Evolutionary conservation across 2,329 filamentous ascomycete genomes (phyloP), one percentile per base, ranked within the genome.

Genomic region (Zarea fungicola): DNA sequence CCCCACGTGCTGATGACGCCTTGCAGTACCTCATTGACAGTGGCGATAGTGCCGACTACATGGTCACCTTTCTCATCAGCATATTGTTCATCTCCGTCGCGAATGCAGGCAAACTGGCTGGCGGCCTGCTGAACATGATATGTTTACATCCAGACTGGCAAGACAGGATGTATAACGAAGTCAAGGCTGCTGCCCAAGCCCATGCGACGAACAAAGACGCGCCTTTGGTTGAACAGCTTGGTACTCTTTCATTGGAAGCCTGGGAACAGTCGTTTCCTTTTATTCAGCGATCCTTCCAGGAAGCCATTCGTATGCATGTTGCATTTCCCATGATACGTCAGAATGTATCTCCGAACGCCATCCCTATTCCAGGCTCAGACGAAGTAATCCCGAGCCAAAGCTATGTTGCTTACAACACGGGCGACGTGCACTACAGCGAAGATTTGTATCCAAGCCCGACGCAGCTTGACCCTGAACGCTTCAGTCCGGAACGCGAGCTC

Each of bases 301-400:
- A 58, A 41, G 29, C 35, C 2, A 56, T 57, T 21, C 50, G 56
- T 13, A 52, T 58, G 35, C 51, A 53, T 37, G 41, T 45, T 25
- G 13, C 53, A 4, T 56, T 56, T 19, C 42, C 51, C 5, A 43
- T 29, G 11, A 16, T n/a, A 16, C 13, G 39, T 9, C 23, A 26
- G 14, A 42, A 42, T 19, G 13, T 14, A 7, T 28, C 39, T 3
- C 11, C 39, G 13, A 16, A 42, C 11, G 14, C 39, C n/a, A 42
- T 42, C 19, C 39, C 11, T 16, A 42, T 42, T 23, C 39, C 39
- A 18, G 39, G 39, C 8, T 16, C 23, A 7, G 25, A 51, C 28
- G 54, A 62, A 48, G 56, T 62, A 22, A 55, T 62, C 26, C 59
- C 59, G 5, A 23, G 45, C 2, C 42, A 50, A n/a, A 52, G 49